Evolutionary conservation across 2,329 filamentous ascomycete genomes (phyloP).

Genomic region (Trichophyton simii): DNA sequence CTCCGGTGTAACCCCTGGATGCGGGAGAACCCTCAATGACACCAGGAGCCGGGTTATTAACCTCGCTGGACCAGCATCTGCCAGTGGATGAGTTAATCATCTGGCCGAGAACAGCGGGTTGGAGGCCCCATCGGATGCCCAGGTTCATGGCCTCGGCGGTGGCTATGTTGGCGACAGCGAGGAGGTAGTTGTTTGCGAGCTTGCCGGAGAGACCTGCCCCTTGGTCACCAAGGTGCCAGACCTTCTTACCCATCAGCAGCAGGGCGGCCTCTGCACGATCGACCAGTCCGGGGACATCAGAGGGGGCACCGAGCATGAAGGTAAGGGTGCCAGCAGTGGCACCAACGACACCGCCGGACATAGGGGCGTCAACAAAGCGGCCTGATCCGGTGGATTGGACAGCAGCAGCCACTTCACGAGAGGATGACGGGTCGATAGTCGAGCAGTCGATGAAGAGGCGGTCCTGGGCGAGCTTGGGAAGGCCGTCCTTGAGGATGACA

Average conservation of each 20-base stretch:
- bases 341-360: conserved; percentile 92
- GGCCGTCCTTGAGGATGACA: conserved; percentile 53
- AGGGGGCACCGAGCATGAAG: conserved; percentile 78
- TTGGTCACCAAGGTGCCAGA: conserved; percentile 74
- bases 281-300: conserved; percentile 39
- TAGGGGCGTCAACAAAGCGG: conserved; percentile 82
- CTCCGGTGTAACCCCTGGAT: conserved; percentile 60
- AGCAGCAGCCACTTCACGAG: conserved; percentile 59
- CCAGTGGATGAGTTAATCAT: conserved; percentile 92
- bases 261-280: conserved; percentile 56
- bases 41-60: conserved; percentile 88
- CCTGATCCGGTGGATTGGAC: conserved; percentile 57
- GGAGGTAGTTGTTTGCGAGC: conserved; percentile 91
- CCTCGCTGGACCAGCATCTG: conserved; percentile 88
- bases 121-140: conserved; percentile 50
- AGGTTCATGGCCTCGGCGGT: conserved; percentile 56
- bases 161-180: conserved; percentile 82
- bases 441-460: conserved; percentile 91
- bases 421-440: conserved; percentile 85
- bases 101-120: conserved; percentile 57
- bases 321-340: conserved; percentile 77
- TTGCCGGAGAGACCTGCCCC: conserved; percentile 83
- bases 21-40: conserved; percentile 68
- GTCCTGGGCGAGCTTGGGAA: conserved; percentile 42
- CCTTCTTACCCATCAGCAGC: conserved; percentile 69